These are phyloP conservation scores for Colletotrichum sp. DNA, from an alignment of 2,329 filamentous ascomycete species.

Conservation along the genomic window DNA sequence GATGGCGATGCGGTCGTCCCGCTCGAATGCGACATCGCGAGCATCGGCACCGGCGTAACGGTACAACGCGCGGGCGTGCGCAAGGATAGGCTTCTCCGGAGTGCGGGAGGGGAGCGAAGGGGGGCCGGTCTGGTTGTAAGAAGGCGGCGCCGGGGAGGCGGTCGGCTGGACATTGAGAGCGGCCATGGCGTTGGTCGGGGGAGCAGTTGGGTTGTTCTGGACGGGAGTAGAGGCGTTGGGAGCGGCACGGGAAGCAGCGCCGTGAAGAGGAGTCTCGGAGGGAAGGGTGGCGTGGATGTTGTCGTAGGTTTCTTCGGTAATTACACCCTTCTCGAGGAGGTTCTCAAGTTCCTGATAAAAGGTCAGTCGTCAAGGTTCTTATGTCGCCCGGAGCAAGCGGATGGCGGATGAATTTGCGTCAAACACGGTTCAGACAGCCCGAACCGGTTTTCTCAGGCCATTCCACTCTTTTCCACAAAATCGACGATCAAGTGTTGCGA, in stretches of 20 bases:
- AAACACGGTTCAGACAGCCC: background rate
- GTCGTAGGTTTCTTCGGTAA: conserved; percentile 77
- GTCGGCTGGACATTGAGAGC: conserved; percentile 41
- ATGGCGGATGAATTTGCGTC: background rate
- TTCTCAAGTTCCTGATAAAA: conserved; percentile 84
- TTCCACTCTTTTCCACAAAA: background rate
- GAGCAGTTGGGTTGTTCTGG: conserved; percentile 28
- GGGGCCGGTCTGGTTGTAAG: conserved; percentile 54
- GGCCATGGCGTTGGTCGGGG: conserved; percentile 45
- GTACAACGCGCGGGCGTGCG: conserved; percentile 82
- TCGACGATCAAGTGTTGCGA: background rate
- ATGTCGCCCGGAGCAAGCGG: background rate
- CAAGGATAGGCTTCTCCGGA: conserved; percentile 63
- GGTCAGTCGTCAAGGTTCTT: background rate
- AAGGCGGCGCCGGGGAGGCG: conserved; percentile 49
- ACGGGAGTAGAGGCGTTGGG: conserved; percentile 35
- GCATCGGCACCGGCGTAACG: conserved; percentile 79
- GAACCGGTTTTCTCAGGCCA: background rate
- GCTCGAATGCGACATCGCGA: conserved; percentile 81
- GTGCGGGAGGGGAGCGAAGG: conserved; percentile 46
- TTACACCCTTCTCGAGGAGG: conserved; percentile 81
- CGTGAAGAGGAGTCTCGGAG: conserved; percentile 66
- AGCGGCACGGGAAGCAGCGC: conserved; percentile 47
- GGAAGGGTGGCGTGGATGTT: conserved; percentile 78
- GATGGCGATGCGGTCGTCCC: conserved; percentile 81